Base-by-base conservation (phyloP, 768 basidiomycete species). In the Lentinus tigrinus region DNA sequence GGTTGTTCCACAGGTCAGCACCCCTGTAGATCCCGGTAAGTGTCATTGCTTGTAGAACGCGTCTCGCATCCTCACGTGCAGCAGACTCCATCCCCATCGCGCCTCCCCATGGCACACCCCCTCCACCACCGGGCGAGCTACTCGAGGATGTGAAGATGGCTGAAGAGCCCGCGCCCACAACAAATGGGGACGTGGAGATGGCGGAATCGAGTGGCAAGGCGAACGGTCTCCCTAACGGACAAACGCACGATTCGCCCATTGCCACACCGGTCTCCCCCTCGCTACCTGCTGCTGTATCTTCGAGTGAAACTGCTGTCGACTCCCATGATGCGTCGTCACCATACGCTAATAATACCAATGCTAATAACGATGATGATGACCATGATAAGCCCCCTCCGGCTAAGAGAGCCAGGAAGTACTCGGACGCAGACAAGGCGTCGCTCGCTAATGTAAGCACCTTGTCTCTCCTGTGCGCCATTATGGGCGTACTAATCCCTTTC, bases 331-430 rank as follows among this genome's bases (percentile, higher is more conserved):
- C 63, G 43, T 64, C 58, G 21, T 67, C 67, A 50, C 66, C 69
- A 57, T 70, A 70, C 61, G 64, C 69, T 70, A 70, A 65, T 70
- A 63, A 59, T 70, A 65, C 65, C 40, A 60, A 58, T 65, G 58
- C 65, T 65, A 63, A 64, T 69, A 63, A 65, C 64, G 66, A 67
- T 69, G 80, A 83, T 64, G 85, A 61, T 61, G 55, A 86, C 58
- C 84, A 86, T 60, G 78, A 82, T 57, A 75, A 79, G 60, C 88
- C 86, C 14, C 89, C 88, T n/a, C 91, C 91, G 27, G 88, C 90
- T 58, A 93, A 93, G 81, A 82, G 91, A 61, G 81, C 89, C 27
- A 77, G 91, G 64, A 85, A 85, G 74, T 76, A 84, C 65, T 90
- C 88, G 47, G 89, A 93, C 69, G 85, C 84, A 31, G 87, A 90